Base-by-base conservation (phyloP, 2,329 filamentous ascomycete species). In the Colletotrichum brevisporum region DNA sequence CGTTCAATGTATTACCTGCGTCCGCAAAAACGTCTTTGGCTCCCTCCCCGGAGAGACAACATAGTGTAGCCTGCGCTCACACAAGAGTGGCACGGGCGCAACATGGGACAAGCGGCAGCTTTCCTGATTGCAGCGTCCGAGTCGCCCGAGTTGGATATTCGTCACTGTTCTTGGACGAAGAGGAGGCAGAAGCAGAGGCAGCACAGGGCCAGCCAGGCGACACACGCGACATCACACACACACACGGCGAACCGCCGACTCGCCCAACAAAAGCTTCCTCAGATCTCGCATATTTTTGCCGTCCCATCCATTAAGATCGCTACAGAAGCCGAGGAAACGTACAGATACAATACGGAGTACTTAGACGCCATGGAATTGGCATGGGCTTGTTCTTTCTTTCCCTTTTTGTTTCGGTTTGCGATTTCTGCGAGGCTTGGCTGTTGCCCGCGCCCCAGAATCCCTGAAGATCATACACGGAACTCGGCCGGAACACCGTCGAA, bases 381-480 rank as follows among this genome's bases (percentile, higher is more conserved):
- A 50, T 12, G 27, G 31, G 31, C 31, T 10, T 36, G 31, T 36
- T 36, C 10, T 36, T 36, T 36, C 6, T 36, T 36, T n/a, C 47
- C n/a, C 54, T 45, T 43, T 36, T 69, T 39, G 62, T 60, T 60
- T 66, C 55, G 55, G 27, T 52, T 56, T 54, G 53, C 24, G 47
- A 54, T 50, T 21, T 39, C 36, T 41, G 21, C 21, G 52, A 61
- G 54, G 58, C 50, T 62, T 57, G 64, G 58, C 58, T 31, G 64
- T 39, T 53, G 47, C 41, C 21, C n/a, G 53, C 58, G 65, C 60
- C 48, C 65, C 65, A 27, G 60, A 55, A 51, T 60, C 55, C 62
- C 31, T 64, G 60, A 68, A 64, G 53, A 68, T 65, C 60, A 65
- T 43, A 68, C 54, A 68, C 65, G 53, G 66, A 68, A 65, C 61